Conservation (phyloP, 352 stramenopile genomes). For the Paralagenidium karlingii region DNA sequence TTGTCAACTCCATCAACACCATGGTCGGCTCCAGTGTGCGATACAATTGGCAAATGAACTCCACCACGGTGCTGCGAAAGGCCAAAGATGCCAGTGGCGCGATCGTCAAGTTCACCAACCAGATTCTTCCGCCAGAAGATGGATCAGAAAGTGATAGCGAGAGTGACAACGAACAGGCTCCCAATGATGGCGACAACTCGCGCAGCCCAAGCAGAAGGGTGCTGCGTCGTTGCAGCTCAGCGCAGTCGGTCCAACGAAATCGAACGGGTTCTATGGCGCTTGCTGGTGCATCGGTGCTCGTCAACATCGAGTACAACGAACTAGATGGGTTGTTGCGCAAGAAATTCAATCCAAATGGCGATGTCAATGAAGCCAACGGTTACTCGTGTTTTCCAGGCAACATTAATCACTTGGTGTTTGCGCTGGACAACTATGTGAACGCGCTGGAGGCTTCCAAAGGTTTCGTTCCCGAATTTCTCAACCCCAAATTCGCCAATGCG, state of each 20-base stretch:
- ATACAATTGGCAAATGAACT: conserved; percentile 87
- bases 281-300: conserved; percentile 25
- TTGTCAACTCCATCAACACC: conserved; percentile 86
- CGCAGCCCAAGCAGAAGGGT: background rate
- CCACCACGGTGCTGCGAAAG: conserved; percentile 87
- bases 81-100: conserved; percentile 83
- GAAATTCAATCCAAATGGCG: conserved; percentile 26
- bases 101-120: conserved; percentile 36
- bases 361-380: conserved; percentile 42
- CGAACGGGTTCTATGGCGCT: too few species aligned
- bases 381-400: conserved; percentile 59
- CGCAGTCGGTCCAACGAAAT: too few species aligned
- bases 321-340: conserved; percentile 52
- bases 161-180: background rate
- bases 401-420: conserved; percentile 56
- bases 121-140: conserved; percentile 8
- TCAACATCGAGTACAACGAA: conserved; percentile 71
- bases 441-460: conserved; percentile 34
- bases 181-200: conserved; percentile 4
- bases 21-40: conserved; percentile 81
- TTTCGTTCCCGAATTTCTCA: conserved; percentile 58
- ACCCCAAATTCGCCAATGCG: conserved; percentile 36
- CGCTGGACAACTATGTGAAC: conserved; percentile 27
- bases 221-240: background rate
- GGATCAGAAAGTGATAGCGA: background rate